Conservation (phyloP, 129 eudicot genomes). For the Ambrosia trifida region DNA sequence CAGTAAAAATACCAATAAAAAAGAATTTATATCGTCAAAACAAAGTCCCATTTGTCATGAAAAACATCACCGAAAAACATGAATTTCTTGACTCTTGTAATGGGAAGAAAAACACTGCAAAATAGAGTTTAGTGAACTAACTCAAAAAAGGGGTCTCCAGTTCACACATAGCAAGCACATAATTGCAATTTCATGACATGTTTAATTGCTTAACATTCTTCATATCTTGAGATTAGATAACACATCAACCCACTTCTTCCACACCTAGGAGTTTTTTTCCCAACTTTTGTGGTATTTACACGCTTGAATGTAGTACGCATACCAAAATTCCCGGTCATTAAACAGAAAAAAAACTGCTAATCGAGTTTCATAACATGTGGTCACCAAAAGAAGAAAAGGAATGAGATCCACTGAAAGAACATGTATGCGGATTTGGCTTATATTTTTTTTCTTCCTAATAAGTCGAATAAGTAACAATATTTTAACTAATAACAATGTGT, state of each 20-base stretch:
- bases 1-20: not conserved
- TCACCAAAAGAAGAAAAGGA: not conserved
- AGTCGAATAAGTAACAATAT: too few relatives aligned
- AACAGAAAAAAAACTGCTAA: not conserved
- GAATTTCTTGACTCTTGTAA: not conserved
- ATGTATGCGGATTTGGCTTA: too few relatives aligned
- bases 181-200: not conserved
- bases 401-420: not conserved
- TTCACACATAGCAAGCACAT: not conserved
- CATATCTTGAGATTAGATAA: constrained; percentile 58
- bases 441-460: too few relatives aligned
- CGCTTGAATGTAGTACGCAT: constrained; percentile 49
- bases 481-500: too few relatives aligned
- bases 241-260: constrained; percentile 65
- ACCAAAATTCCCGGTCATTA: not conserved
- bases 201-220: constrained; percentile 48
- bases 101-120: not conserved
- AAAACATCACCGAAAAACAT: too few relatives aligned
- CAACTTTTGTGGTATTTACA: constrained; percentile 57
- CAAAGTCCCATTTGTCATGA: too few relatives aligned
- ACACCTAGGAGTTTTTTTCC: constrained; percentile 81
- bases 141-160: not conserved
- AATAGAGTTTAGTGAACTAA: not conserved
- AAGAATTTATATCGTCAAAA: not conserved
- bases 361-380: too few relatives aligned